Evolutionary conservation across 225 moss, liverwort and hornwort genomes (phyloP).

Genomic region (Straminergon stramineum): DNA sequence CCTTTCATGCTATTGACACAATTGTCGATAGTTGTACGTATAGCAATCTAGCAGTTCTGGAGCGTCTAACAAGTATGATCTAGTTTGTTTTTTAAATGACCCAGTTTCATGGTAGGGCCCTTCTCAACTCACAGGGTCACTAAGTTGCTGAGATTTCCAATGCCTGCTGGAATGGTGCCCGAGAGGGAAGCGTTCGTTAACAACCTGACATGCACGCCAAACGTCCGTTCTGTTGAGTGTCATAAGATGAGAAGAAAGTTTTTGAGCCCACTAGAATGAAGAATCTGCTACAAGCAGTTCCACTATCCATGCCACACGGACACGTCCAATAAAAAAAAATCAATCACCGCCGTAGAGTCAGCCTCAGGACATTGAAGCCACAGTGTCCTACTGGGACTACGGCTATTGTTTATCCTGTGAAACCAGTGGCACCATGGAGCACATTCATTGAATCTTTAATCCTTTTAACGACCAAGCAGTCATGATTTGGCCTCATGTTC

Average conservation of each 20-base stretch:
- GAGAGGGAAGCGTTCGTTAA: background rate
- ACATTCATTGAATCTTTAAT: background rate
- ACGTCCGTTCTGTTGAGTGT: background rate
- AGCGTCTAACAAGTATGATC: background rate
- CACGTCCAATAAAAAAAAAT: too few species aligned
- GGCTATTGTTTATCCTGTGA: too few species aligned
- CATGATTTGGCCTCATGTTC: background rate
- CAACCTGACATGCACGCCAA: background rate
- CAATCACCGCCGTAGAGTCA: too few species aligned
- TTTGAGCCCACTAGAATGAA: too few species aligned
- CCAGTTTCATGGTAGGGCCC: background rate
- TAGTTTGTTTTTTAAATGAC: background rate
- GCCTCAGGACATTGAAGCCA: too few species aligned
- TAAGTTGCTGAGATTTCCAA: constrained; percentile 11
- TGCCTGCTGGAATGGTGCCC: background rate
- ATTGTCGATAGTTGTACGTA: background rate
- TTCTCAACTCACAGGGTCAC: constrained; percentile 1
- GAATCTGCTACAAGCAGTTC: too few species aligned
- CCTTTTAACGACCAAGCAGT: background rate
- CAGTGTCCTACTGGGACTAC: too few species aligned
- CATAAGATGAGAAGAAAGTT: background rate
- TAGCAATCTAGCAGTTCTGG: background rate
- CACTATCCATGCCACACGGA: too few species aligned
- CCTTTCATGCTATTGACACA: background rate
- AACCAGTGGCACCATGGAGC: too few species aligned